These are phyloP conservation scores for Colletotrichum sp. DNA, from an alignment of 2,329 filamentous ascomycete genomes.

Conservation along the genomic window DNA sequence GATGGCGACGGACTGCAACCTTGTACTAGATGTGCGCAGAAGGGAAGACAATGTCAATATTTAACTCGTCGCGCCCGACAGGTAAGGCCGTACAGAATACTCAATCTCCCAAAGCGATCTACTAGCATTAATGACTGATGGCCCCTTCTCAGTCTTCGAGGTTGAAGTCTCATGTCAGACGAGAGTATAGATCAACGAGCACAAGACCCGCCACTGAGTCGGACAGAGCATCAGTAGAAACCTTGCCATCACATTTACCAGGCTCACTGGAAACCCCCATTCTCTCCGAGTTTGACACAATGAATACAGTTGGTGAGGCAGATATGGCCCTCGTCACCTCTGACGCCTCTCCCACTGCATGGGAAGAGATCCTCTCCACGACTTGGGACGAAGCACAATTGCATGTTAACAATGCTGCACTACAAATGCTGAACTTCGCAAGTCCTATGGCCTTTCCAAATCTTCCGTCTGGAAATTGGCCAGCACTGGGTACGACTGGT, in stretches of 20 bases:
- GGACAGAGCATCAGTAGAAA: not conserved
- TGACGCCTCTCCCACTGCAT: not conserved
- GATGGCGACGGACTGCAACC: not conserved
- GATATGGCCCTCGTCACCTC: not conserved
- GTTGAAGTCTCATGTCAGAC: not conserved
- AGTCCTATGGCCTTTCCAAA: not conserved
- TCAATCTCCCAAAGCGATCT: not conserved
- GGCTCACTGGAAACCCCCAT: not conserved
- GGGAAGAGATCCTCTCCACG: not conserved
- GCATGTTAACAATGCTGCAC: not conserved
- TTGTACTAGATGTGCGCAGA: not conserved
- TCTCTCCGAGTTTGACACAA: not conserved
- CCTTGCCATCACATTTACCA: not conserved
- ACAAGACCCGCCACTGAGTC: not conserved
- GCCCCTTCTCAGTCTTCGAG: not conserved
- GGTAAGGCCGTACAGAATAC: not conserved
- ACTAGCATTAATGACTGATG: not conserved
- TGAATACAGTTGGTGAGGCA: not conserved
- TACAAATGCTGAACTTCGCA: not conserved
- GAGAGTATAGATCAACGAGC: not conserved
- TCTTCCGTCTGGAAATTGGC: not conserved
- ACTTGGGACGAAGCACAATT: not conserved
- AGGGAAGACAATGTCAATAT: not conserved
- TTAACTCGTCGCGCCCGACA: not conserved
- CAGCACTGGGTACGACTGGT: not conserved